A percentile compares a stretch with the other conserved stretches of the same genome.
These are phyloP conservation scores for Chlorophyllum brunneum DNA, from an alignment of 768 basidiomycete species.

Conservation along the genomic window DNA sequence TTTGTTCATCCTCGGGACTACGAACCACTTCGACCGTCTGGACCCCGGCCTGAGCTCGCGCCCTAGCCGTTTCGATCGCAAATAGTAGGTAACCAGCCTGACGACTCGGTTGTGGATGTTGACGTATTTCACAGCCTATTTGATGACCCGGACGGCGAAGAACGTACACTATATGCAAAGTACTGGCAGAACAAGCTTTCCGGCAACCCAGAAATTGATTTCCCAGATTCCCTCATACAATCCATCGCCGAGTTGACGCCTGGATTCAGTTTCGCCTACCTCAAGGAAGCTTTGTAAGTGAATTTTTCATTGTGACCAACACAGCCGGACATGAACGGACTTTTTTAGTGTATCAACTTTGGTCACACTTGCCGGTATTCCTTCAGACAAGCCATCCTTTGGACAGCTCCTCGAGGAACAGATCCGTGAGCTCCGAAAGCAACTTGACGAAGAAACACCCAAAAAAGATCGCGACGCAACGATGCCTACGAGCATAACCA, in stretches of 20 bases:
- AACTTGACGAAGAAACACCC: constrained; percentile 48
- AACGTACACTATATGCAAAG: constrained; percentile 61
- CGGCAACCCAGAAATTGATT: constrained; percentile 56
- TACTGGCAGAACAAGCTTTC: constrained; percentile 83
- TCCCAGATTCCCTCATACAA: constrained; percentile 61
- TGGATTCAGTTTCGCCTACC: constrained; percentile 80
- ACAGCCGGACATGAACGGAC: neutral
- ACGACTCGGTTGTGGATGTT: neutral
- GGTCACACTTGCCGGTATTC: constrained; percentile 55
- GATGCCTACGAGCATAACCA: constrained; percentile 32
- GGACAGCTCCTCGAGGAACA: constrained; percentile 46
- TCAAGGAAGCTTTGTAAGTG: constrained; percentile 86
- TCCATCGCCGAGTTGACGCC: constrained; percentile 58
- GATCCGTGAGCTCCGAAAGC: constrained; percentile 59
- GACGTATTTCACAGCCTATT: constrained; percentile 48
- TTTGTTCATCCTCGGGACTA: constrained; percentile 71
- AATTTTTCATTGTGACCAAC: neutral
- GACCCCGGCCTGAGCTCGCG: constrained; percentile 74
- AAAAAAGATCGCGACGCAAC: neutral
- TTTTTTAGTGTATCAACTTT: constrained; percentile 62
- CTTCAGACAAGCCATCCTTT: constrained; percentile 51
- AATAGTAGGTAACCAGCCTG: constrained; percentile 53
- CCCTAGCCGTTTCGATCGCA: constrained; percentile 83
- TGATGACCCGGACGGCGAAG: constrained; percentile 61
- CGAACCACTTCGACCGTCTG: constrained; percentile 80